Evolutionary conservation across 805 yeast species (phyloP), one percentile per base, ranked within the genome.

Genomic region (Isabelozyma heimii): DNA sequence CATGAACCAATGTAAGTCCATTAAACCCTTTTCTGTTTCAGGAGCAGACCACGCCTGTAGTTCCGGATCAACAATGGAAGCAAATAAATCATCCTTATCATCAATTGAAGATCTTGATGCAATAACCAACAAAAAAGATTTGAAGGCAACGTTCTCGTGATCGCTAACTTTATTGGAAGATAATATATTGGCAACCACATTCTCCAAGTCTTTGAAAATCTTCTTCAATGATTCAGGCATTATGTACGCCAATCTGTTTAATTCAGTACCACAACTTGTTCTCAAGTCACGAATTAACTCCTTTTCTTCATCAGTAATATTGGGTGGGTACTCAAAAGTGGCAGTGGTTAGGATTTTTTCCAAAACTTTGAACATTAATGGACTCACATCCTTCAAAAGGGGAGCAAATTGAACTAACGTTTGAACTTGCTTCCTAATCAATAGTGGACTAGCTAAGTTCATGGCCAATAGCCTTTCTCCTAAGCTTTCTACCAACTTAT

Each of bases 1-100:
- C 98, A 94, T 92, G 58, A 94, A 94, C 98, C 98, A 94, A 52
- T 90, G 97, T 42, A 95, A 75, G 61, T 92, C 96, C 60, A 85
- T 74, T 27, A 94, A 72, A 0, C 97, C 97, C 61, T 90, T 90
- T 53, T 89, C 91, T 0, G 97, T 92, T 9, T 82, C 84, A 16
- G 91, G 92, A 42, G 91, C 91, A 0, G 92, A 85, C 99, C 99
- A 94, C 0, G 97, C 91, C 10, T 79, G 70, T 44, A 95, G 73
- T 55, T 94, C 97, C 0, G 97, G 96, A 63, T 94, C 99, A 1
- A 95, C 99, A 49, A 95, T 87, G 42, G 83, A 79, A 16, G 89
- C 79, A 66, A 94, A 95, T 51, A 91, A 74, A 54, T 85, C 94
- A 44, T 80, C 83, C 62, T 89, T 89, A 56, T 85, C 80, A 39